Percentiles rank a stretch among this genome's conserved stretches.
Conservation (phyloP, 352 stramenopile genomes). For the Phytophthora macrochlamydospora region DNA sequence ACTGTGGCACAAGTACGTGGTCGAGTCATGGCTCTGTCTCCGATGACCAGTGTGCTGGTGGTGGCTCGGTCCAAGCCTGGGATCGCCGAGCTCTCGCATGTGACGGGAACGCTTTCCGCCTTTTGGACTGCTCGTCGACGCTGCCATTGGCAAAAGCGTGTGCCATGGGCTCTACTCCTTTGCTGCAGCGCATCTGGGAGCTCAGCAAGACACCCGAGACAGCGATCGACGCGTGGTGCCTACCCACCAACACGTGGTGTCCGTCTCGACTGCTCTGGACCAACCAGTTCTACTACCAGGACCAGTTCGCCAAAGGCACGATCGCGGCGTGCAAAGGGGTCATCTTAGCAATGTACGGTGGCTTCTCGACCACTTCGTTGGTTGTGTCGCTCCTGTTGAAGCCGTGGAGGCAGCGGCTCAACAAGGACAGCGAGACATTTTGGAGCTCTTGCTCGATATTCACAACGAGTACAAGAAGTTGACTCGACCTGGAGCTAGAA, state of each 20-base stretch:
- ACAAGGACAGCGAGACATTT: no score
- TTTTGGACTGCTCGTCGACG: conserved; percentile 27
- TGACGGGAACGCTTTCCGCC: conserved; percentile 16
- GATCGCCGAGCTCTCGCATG: conserved; percentile 27
- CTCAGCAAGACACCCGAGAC: conserved; percentile 20
- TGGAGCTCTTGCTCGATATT: neutral
- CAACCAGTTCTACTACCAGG: conserved; percentile 31
- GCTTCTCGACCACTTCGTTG: conserved; percentile 19
- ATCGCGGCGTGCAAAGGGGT: conserved; percentile 21
- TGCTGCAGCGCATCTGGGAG: conserved; percentile 22
- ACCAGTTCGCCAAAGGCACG: conserved; percentile 26
- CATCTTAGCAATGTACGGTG: conserved; percentile 20
- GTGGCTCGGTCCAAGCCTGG: conserved; percentile 21
- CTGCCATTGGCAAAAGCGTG: conserved; percentile 26
- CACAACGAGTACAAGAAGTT: conserved; percentile 20
- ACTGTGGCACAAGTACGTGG: conserved; percentile 1
- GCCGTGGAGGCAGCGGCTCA: no score
- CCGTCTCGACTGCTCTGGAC: conserved; percentile 29
- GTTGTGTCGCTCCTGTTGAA: neutral
- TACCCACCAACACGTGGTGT: conserved; percentile 19
- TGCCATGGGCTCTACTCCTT: conserved; percentile 16
- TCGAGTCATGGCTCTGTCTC: conserved; percentile 11
- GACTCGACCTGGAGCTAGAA: conserved; percentile 12
- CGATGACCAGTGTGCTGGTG: conserved; percentile 22
- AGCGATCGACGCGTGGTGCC: conserved; percentile 13